Conservation (phyloP, 495 filamentous ascomycete species). For the Baudoinia panamericana region DNA sequence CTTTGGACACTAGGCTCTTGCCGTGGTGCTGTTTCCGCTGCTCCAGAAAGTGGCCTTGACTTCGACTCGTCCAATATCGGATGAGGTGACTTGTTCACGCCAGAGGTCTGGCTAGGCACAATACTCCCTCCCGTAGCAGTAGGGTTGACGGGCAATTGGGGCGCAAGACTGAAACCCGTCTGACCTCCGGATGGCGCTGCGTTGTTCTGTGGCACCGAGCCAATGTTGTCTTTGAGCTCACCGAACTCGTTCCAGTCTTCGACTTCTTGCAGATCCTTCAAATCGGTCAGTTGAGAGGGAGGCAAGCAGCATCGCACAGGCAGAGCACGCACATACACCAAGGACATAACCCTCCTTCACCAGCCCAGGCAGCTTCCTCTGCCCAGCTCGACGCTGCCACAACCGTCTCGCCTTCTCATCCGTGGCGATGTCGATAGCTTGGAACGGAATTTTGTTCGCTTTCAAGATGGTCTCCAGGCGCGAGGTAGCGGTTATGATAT, state of each 20-base stretch:
- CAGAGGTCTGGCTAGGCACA: neutral
- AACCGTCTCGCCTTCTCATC: constrained; percentile 84
- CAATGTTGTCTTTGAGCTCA: constrained; percentile 77
- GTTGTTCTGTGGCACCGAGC: constrained; percentile 24
- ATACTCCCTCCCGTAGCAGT: constrained; percentile 5
- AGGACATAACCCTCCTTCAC: constrained; percentile 79
- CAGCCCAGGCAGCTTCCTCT: constrained; percentile 74
- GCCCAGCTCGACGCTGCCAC: constrained; percentile 67
- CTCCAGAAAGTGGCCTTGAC: constrained; percentile 5
- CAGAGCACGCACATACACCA: constrained; percentile 48
- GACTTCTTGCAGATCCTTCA: constrained; percentile 77
- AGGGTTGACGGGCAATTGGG: constrained; percentile 8
- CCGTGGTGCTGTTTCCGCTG: constrained; percentile 11
- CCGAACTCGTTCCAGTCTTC: constrained; percentile 99
- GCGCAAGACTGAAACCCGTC: constrained; percentile 14
- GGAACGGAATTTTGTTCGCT: constrained; percentile 86
- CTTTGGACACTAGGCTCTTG: neutral
- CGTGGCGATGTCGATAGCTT: constrained; percentile 79
- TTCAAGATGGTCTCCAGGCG: constrained; percentile 93
- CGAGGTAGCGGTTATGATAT: constrained; percentile 92
- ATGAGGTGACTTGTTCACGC: constrained; percentile 1
- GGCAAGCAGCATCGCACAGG: neutral
- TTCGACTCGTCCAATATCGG: constrained; percentile 3
- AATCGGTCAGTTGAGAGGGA: neutral
- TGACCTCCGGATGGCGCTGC: constrained; percentile 10